Evolutionary conservation across 306 rosid species (phyloP).

Genomic region (Pyrus pyrifolia): DNA sequence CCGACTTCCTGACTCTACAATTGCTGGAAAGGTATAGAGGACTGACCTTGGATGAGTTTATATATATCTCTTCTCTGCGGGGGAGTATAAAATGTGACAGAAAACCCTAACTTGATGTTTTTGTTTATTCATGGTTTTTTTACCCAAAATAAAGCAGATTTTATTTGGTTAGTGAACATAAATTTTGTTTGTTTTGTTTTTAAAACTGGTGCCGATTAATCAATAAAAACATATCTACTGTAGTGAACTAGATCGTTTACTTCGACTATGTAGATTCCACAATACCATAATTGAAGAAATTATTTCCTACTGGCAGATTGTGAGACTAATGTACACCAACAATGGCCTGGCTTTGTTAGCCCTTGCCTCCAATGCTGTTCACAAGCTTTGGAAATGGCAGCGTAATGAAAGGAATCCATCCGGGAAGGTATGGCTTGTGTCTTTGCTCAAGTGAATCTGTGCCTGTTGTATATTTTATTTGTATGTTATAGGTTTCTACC

Average conservation of each 20-base stretch:
- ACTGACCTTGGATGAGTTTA: background rate
- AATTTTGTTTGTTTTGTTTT: background rate
- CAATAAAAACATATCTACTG: background rate
- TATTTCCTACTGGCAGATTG: conserved; percentile 25
- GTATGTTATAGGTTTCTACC: background rate
- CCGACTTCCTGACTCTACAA: conserved; percentile 30
- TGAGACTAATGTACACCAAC: conserved; percentile 38
- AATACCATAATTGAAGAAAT: background rate
- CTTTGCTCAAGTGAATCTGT: background rate
- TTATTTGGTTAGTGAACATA: background rate
- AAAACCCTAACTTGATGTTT: background rate
- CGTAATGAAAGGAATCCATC: conserved; percentile 33
- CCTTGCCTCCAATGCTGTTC: conserved; percentile 37
- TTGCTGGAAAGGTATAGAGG: conserved; percentile 26
- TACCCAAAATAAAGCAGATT: background rate
- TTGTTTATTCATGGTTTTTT: background rate
- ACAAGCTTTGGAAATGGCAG: conserved; percentile 49
- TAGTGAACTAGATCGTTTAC: background rate
- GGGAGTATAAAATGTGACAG: background rate
- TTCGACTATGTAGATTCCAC: background rate
- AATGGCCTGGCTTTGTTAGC: conserved; percentile 30
- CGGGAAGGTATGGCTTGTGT: conserved; percentile 26
- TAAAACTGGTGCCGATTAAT: background rate
- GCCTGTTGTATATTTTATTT: background rate
- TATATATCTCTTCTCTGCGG: background rate